Base-by-base conservation (phyloP, 2,329 filamentous ascomycete species). In the Orbilia ellipsospora region DNA sequence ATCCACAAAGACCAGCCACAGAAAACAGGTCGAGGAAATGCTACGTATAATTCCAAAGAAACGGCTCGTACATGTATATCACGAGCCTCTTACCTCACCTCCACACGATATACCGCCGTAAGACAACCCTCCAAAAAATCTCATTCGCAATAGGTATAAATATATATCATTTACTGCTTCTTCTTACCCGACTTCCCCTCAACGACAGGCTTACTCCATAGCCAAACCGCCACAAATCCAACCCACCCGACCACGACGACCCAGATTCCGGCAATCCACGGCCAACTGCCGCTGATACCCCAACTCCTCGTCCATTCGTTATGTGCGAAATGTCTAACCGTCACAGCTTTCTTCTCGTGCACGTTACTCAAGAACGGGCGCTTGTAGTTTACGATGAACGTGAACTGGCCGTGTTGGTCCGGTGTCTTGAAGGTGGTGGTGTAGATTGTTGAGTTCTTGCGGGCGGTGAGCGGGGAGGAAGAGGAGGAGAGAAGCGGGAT, bases 371-470 rank as follows among this genome's bases (percentile, higher is more conserved):
- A 84, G 86, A 97, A 96, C 0, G 94, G 93, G 5, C 95, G 90
- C 86, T 96, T 96, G 87, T 98, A 97, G 87, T 97, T 96, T 83
- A 98, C 87, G 81, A 90, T 89, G 87, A 99, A 98, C 85, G 96
- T 96, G 87, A 98, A 99, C 84, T 99, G 97, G 81, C 95, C 95
- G 85, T 99, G 95, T 84, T 99, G 95, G 82, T 99, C 95, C 3
- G 95, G 95, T 2, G 94, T 87, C 78, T 87, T 91, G 84, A 99
- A 97, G 23, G 88, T 87, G 54, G 88, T 87, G 77, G 87, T 87
- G 85, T 90, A 99, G 77, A 91, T 87, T 59, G 92, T 90, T 78
- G 89, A 89, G 80, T 92, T 90, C 31, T 77, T 72, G 16, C 66
- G 40, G 18, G 65, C 40, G 36, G 42, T 31, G 1, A 64, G 65